Evolutionary conservation across 2,329 filamentous ascomycete genomes (phyloP).

Genomic region (Tolypocladium pustulatum): DNA sequence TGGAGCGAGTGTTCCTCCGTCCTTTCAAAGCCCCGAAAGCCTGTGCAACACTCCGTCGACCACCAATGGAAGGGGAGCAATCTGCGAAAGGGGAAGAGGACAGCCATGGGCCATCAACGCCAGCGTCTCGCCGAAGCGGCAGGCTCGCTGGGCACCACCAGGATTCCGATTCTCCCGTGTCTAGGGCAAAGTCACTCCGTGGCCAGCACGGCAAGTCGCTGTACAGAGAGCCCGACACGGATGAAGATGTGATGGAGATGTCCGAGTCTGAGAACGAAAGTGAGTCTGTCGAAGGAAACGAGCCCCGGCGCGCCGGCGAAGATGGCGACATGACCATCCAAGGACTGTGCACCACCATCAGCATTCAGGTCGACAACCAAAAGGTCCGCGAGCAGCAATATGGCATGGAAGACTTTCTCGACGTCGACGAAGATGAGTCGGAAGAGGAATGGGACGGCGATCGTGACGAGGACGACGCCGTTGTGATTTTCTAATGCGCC

Average conservation of each 20-base stretch:
- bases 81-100: conserved; percentile 6
- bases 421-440: conserved; percentile 43
- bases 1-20: conserved; percentile 57
- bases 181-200: conserved; percentile 8
- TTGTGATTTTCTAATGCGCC: conserved; percentile 16
- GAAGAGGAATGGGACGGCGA: conserved; percentile 51
- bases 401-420: conserved; percentile 61
- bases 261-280: conserved; percentile 4
- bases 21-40: conserved; percentile 28
- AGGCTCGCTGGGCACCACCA: too few relatives aligned
- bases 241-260: conserved; percentile 29
- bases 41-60: conserved; percentile 11
- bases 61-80: conserved; percentile 4
- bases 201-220: conserved; percentile 12
- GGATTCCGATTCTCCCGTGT: conserved; percentile 10
- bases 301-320: not conserved
- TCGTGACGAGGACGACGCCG: conserved; percentile 30
- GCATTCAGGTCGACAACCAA: conserved; percentile 66
- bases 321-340: conserved; percentile 36
- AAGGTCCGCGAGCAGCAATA: conserved; percentile 59
- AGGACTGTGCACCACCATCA: conserved; percentile 59
- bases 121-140: conserved; percentile 24
- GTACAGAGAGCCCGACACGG: conserved; percentile 36
- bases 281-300: conserved; percentile 3
- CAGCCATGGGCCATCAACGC: conserved; percentile 9